Conservation (phyloP, 2,329 filamentous ascomycete species). For the Aspergillus sp. region DNA sequence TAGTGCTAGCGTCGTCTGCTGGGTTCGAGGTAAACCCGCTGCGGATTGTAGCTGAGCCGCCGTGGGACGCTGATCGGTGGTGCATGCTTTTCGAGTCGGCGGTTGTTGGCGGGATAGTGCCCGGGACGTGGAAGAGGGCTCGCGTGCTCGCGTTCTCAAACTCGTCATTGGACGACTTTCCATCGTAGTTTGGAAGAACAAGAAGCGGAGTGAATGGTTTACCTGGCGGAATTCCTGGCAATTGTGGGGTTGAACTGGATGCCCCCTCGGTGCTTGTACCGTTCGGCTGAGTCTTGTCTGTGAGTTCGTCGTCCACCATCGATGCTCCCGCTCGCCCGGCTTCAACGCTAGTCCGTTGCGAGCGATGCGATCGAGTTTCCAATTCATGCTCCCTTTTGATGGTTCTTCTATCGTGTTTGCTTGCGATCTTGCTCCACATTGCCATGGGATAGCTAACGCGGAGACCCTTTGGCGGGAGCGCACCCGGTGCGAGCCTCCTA, state of each 20-base stretch:
- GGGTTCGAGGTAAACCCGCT: conserved; percentile 30
- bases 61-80: conserved; percentile 21
- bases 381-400: conserved; percentile 45
- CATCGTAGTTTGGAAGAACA: conserved; percentile 30
- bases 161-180: conserved; percentile 24
- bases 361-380: conserved; percentile 22
- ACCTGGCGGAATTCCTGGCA: conserved; percentile 4
- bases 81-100: conserved; percentile 21
- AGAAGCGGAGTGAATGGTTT: conserved; percentile 26
- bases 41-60: conserved; percentile 27
- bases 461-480: conserved; percentile 26
- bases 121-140: conserved; percentile 30
- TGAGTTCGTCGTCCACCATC: conserved; percentile 18
- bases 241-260: background rate
- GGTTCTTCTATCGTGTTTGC: conserved; percentile 79
- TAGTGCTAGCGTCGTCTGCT: conserved; percentile 27
- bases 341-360: conserved; percentile 28
- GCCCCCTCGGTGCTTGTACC: background rate
- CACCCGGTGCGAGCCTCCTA: conserved; percentile 49
- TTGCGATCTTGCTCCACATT: conserved; percentile 85
- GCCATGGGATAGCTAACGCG: conserved; percentile 71
- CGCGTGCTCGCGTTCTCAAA: conserved; percentile 37
- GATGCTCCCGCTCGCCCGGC: conserved; percentile 26
- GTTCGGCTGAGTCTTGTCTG: background rate
- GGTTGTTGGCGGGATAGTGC: conserved; percentile 21